A percentile compares a stretch with the other conserved stretches of the same genome.
Evolutionary conservation across 441 rosid species (phyloP).

Genomic region (Breynia disticha): DNA sequence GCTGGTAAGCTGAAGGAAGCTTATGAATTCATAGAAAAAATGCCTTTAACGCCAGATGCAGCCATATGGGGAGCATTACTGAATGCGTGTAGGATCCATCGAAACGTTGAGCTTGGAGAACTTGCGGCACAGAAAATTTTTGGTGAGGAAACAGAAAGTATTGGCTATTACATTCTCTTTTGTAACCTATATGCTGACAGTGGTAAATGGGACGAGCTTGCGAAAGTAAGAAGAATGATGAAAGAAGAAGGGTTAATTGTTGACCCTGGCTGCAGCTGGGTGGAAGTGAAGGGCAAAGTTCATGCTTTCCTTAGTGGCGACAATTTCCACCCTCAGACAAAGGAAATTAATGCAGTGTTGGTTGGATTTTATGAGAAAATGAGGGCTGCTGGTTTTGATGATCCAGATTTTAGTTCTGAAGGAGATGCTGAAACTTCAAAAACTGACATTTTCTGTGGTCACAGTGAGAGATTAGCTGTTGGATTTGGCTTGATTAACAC

Average conservation of each 20-base stretch:
- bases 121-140: constrained; percentile 66
- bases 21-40: constrained; percentile 49
- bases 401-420: constrained; percentile 22
- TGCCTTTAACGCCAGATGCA: constrained; percentile 68
- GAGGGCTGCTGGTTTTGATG: constrained; percentile 32
- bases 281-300: constrained; percentile 78
- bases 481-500: constrained; percentile 71
- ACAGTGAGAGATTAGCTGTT: constrained; percentile 78
- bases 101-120: constrained; percentile 56
- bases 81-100: constrained; percentile 73
- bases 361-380: constrained; percentile 66
- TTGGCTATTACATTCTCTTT: constrained; percentile 60
- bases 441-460: constrained; percentile 82
- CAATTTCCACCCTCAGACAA: constrained; percentile 56
- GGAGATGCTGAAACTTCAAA: constrained; percentile 47
- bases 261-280: constrained; percentile 97
- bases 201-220: constrained; percentile 71
- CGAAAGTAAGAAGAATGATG: constrained; percentile 62
- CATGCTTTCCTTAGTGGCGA: constrained; percentile 83
- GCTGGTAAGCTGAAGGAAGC: constrained; percentile 67
- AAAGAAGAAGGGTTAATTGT: constrained; percentile 57
- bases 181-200: constrained; percentile 64
- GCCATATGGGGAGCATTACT: constrained; percentile 95
- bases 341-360: constrained; percentile 54
- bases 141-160: constrained; percentile 41